phyloP scores from a whole-genome alignment of 2,329 filamentous ascomycete genomes.

The Aureobasidium mangrovei region DNA sequence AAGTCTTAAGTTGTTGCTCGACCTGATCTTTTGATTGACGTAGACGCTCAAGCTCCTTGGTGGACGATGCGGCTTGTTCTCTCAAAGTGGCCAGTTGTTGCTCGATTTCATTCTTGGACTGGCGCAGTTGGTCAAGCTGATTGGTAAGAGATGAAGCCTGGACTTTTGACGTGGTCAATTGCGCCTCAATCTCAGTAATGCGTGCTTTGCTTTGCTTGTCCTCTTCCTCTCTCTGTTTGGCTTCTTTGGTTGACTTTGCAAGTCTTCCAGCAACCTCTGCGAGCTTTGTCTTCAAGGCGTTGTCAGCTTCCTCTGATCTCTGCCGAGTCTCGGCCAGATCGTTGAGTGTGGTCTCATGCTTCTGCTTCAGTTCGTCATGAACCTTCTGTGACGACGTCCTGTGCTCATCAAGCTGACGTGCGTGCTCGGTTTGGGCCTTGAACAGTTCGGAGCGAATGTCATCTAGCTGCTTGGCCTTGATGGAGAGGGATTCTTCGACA shows the following conservation, averaged over 20 bases:
- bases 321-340: constrained; percentile 2
- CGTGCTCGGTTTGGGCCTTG: constrained; percentile 6
- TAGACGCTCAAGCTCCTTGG: neutral
- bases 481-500: neutral
- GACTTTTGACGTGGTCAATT: neutral
- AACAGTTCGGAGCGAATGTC: neutral
- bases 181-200: constrained; percentile 1
- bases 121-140: constrained; percentile 9
- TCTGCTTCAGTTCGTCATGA: constrained; percentile 4
- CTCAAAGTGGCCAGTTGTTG: neutral
- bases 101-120: constrained; percentile 13
- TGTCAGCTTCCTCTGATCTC: constrained; percentile 13
- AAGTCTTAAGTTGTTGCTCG: neutral
- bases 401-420: constrained; percentile 7
- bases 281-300: constrained; percentile 19
- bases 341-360: constrained; percentile 12
- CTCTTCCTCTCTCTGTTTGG: constrained; percentile 1
- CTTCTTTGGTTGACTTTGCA: constrained; percentile 14
- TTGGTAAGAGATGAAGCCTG: neutral
- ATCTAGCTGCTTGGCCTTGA: constrained; percentile 7
- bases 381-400: neutral
- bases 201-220: neutral
- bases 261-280: constrained; percentile 22
- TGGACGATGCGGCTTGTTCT: neutral
- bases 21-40: constrained; percentile 4